These are phyloP conservation scores for Suhomyces prunicola DNA, from an alignment of 805 yeast genomes.

Conservation along the genomic window DNA sequence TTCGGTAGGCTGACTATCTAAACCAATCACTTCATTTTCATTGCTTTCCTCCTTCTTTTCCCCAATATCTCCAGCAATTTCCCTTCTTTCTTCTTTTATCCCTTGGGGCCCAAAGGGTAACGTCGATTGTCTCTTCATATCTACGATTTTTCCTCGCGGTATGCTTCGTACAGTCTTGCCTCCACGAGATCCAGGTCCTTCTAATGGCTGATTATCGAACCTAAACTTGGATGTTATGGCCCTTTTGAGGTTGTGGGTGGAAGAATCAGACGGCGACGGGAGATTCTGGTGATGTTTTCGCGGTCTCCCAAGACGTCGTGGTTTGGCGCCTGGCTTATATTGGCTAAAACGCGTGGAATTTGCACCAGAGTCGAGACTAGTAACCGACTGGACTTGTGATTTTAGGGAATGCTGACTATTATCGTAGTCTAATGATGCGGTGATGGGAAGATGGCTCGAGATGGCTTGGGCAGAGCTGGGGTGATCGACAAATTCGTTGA, in stretches of 20 bases:
- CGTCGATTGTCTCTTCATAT: conserved; percentile 18
- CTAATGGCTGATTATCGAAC: conserved; percentile 32
- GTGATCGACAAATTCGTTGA: conserved; percentile 11
- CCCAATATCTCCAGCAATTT: not conserved
- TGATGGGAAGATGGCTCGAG: not conserved
- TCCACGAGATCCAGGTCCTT: conserved; percentile 41
- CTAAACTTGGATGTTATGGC: conserved; percentile 32
- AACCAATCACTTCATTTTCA: not conserved
- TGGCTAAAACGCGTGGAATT: conserved; percentile 19
- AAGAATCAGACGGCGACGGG: conserved; percentile 18
- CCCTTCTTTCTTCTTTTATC: not conserved
- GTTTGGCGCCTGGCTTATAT: conserved; percentile 29
- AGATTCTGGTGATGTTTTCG: conserved; percentile 22
- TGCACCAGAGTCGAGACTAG: not conserved
- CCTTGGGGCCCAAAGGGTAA: conserved; percentile 6
- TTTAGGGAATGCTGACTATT: not conserved
- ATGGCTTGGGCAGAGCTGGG: not conserved
- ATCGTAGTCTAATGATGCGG: not conserved
- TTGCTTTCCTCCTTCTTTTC: not conserved
- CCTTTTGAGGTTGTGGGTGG: conserved; percentile 27
- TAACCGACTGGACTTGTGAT: not conserved
- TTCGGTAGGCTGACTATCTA: not conserved
- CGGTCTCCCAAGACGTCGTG: conserved; percentile 36
- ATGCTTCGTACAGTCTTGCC: conserved; percentile 21
- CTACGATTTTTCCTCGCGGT: conserved; percentile 24